phyloP scores from a whole-genome alignment of 345 rosid genomes.

The Mercurialis annua region DNA sequence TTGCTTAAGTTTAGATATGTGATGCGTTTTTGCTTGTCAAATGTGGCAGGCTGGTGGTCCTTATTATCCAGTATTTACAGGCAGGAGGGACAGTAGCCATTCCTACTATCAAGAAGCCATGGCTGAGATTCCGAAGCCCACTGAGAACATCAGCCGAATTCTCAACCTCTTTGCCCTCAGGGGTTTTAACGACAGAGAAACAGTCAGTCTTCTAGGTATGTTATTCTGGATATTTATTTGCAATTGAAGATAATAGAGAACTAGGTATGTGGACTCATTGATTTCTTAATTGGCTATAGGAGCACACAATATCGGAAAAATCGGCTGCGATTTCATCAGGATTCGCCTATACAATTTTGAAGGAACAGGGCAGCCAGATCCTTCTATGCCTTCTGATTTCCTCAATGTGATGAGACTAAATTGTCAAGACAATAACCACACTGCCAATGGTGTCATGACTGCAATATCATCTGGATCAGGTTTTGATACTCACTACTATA shows the following conservation, averaged over 20 bases:
- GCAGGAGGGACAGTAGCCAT: conserved; percentile 43
- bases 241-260: background rate
- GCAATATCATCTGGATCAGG: conserved; percentile 35
- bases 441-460: conserved; percentile 6
- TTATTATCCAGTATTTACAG: conserved; percentile 49
- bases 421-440: conserved; percentile 23
- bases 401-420: conserved; percentile 26
- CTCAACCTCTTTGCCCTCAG: conserved; percentile 34
- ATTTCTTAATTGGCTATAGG: conserved; percentile 25
- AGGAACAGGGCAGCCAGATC: conserved; percentile 43
- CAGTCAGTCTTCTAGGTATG: conserved; percentile 47
- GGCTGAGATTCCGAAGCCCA: conserved; percentile 41
- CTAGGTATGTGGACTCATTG: background rate
- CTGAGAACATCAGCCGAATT: conserved; percentile 26
- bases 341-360: conserved; percentile 36
- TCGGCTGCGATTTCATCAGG: conserved; percentile 40
- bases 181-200: conserved; percentile 46
- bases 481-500: conserved; percentile 41
- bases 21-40: background rate
- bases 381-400: conserved; percentile 35
- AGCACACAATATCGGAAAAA: conserved; percentile 44
- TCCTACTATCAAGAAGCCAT: conserved; percentile 38
- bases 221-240: background rate
- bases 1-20: too few species aligned
- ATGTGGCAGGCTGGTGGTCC: conserved; percentile 47